phyloP scores from a whole-genome alignment of 352 stramenopile genomes.

The Peronospora belbahrii region DNA sequence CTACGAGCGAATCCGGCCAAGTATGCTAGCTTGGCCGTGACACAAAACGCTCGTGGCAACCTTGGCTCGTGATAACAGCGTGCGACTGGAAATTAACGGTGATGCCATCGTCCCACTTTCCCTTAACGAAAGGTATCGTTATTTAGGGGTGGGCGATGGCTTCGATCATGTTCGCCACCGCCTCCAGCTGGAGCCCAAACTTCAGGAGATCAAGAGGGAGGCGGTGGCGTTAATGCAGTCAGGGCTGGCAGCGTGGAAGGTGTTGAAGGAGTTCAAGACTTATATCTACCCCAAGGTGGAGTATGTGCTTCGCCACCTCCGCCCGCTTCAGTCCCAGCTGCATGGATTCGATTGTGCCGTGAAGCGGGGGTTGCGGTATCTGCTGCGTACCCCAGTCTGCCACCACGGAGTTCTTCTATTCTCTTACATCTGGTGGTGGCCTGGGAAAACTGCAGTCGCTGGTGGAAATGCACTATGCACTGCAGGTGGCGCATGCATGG shows the following conservation, averaged over 20 bases:
- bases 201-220: slow-evolving; percentile 2
- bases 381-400: background rate
- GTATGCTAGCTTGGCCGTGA: slow-evolving; percentile 5
- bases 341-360: slow-evolving; percentile 2
- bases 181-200: background rate
- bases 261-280: slow-evolving; percentile 11
- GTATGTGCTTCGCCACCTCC: slow-evolving; percentile 1
- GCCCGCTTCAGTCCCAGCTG: background rate
- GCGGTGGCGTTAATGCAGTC: slow-evolving; percentile 4
- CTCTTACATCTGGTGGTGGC: slow-evolving; percentile 1
- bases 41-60: slow-evolving; percentile 5
- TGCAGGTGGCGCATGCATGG: slow-evolving; percentile 13
- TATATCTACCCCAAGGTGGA: slow-evolving; percentile 13
- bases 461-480: slow-evolving; percentile 4
- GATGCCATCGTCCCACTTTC: background rate
- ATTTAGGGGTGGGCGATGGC: slow-evolving; percentile 6
- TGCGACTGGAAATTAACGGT: background rate
- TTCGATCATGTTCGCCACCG: slow-evolving; percentile 4
- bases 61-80: slow-evolving; percentile 2
- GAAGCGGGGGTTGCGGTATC: background rate
- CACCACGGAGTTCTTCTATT: slow-evolving; percentile 11
- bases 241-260: slow-evolving; percentile 2
- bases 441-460: slow-evolving; percentile 5
- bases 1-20: slow-evolving; percentile 4
- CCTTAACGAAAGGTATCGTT: background rate